phyloP scores from a whole-genome alignment of 2,329 filamentous ascomycete species.

The Phialophora expanda region DNA sequence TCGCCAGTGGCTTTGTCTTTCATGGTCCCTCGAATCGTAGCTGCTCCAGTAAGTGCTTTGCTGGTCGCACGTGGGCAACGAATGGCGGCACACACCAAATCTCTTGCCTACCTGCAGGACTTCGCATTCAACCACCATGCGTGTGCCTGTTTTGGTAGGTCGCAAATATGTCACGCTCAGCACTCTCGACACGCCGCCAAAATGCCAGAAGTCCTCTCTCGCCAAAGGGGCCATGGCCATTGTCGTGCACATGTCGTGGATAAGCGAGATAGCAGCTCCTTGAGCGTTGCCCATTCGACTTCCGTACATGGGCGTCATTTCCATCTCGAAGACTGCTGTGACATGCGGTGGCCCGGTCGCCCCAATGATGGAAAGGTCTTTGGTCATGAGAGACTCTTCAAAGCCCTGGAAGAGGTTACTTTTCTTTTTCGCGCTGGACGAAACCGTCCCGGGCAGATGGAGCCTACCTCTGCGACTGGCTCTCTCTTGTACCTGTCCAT shows the following conservation, averaged over 20 bases:
- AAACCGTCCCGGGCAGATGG: not conserved
- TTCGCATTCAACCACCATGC: slow-evolving; percentile 26
- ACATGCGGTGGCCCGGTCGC: slow-evolving; percentile 14
- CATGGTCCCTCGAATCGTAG: slow-evolving; percentile 26
- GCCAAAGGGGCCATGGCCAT: slow-evolving; percentile 28
- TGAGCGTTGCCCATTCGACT: slow-evolving; percentile 30
- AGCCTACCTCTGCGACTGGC: slow-evolving; percentile 7
- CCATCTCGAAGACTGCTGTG: slow-evolving; percentile 29
- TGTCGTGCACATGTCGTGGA: slow-evolving; percentile 30
- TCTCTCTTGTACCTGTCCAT: slow-evolving; percentile 23
- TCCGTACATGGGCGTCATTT: slow-evolving; percentile 23
- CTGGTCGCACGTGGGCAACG: not conserved
- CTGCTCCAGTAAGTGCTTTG: slow-evolving; percentile 1
- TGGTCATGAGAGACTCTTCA: slow-evolving; percentile 28
- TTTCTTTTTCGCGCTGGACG: not conserved
- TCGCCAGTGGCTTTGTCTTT: slow-evolving; percentile 24
- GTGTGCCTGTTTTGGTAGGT: slow-evolving; percentile 20
- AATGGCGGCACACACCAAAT: slow-evolving; percentile 8
- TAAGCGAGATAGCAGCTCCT: slow-evolving; percentile 27
- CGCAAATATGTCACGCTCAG: slow-evolving; percentile 29
- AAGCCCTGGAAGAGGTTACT: slow-evolving; percentile 18
- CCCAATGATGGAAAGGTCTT: slow-evolving; percentile 23
- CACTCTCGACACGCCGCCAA: slow-evolving; percentile 26
- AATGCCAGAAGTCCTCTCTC: slow-evolving; percentile 27
- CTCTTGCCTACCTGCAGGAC: slow-evolving; percentile 23